Evolutionary conservation across 345 rosid genomes (phyloP).

Genomic region (Aquilaria sinensis): DNA sequence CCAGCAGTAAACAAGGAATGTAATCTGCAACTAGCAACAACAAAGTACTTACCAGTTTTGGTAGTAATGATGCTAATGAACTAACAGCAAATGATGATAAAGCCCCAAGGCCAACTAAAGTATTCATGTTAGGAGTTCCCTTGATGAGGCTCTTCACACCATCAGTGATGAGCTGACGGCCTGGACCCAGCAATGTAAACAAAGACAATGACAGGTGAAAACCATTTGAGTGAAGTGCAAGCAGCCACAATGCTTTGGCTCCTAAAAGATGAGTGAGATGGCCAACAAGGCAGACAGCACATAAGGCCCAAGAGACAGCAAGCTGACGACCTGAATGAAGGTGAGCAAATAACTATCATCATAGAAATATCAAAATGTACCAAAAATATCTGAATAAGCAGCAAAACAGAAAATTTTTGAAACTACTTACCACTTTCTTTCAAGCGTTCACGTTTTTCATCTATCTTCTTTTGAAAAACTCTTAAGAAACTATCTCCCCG

Average conservation of each 20-base stretch:
- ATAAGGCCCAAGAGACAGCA: constrained; percentile 93
- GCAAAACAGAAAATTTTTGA: background rate
- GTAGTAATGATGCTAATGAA: constrained; percentile 74
- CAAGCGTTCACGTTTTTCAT: constrained; percentile 66
- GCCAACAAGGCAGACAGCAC: constrained; percentile 95
- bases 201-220: constrained; percentile 83
- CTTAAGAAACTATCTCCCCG: constrained; percentile 57
- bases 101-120: constrained; percentile 95
- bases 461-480: constrained; percentile 76
- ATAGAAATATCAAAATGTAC: background rate
- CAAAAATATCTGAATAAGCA: background rate
- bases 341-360: constrained; percentile 15
- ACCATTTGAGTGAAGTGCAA: constrained; percentile 78
- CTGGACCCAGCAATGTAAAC: constrained; percentile 92
- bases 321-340: constrained; percentile 66
- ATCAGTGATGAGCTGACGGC: constrained; percentile 77
- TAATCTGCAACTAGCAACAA: background rate
- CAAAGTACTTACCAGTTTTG: constrained; percentile 53
- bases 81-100: constrained; percentile 90
- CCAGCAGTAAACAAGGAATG: background rate
- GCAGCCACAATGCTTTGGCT: constrained; percentile 70
- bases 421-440: constrained; percentile 65
- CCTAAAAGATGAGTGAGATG: constrained; percentile 78
- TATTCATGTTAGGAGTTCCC: constrained; percentile 93
- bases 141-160: constrained; percentile 75